Base-by-base conservation (phyloP, 371 early-diverging fungal species). In the Mortierella sp. region DNA sequence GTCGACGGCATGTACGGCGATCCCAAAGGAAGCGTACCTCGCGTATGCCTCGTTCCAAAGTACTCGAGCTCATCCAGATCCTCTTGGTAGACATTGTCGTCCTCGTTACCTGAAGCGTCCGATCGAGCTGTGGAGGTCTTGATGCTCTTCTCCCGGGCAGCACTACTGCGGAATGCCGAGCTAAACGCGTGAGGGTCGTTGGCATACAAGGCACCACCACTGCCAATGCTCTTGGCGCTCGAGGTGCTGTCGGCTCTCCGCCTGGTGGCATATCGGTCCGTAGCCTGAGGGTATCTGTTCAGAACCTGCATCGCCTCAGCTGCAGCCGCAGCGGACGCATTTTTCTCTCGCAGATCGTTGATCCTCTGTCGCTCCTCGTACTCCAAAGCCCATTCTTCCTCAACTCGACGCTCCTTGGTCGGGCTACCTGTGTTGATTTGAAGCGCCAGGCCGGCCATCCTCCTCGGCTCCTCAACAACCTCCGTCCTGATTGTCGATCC, bases 81-180 rank as follows among this genome's bases (percentile, higher is more conserved):
- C 87, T 91, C 91, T 88, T 75, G 90, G 46, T 88, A 90, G 27
- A 91, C 88, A 29, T 89, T 88, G 4, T 90, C 89, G 48, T 89
- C 92, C 27, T 91, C 91, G 18, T 88, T 89, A 0, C 83, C 89
- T n/a, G 88, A 76, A 3, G 35, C 73, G 27, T 55, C 51, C 6
- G 75, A n/a, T 5, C 63, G 75, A 11, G 49, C 68, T 4, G 79
- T n/a, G 3, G 46, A 60, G 4, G 38, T 56, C 44, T 76, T 75
- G 35, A 54, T 41, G 5, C 71, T 29, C 65, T 74, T 81, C 32
- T 79, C 82, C 63, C 79, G 75, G 43, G 18, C 60, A n/a, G 32
- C 41, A 5, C 65, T 70, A 0, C 75, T 58, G 44, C 70, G 32
- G 32, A 63, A n/a, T 6, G 75, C 68, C 1, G 58, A 58, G 2